A percentile compares a stretch with the other conserved stretches of the same genome.
These are phyloP conservation scores for Berberis thunbergii DNA, from an alignment of 164 flowering plant species.

Conservation along the genomic window DNA sequence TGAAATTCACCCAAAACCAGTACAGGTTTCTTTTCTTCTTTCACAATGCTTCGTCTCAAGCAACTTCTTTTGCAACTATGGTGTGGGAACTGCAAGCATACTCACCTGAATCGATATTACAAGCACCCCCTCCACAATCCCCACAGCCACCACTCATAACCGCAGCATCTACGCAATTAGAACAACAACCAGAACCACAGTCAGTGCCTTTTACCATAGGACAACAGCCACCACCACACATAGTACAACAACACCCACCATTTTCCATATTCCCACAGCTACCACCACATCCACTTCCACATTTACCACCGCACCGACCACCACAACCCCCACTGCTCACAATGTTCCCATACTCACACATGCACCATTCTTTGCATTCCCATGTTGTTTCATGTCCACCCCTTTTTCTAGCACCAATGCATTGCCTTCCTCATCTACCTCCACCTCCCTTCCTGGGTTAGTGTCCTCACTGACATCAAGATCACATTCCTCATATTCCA, in stretches of 20 bases:
- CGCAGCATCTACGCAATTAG: neutral
- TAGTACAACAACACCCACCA: conserved; percentile 8
- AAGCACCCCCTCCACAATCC: neutral
- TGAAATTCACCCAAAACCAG: no score
- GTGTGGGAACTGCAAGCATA: no score
- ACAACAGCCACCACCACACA: conserved; percentile 5
- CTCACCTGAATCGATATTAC: neutral
- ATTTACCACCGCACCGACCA: conserved; percentile 19
- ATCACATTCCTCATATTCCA: conserved; percentile 11
- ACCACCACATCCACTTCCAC: conserved; percentile 17
- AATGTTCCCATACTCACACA: conserved; percentile 3
- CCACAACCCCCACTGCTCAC: conserved; percentile 14
- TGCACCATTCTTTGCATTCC: neutral
- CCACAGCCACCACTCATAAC: conserved; percentile 7
- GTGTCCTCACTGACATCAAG: neutral
- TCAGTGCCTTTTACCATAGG: conserved; percentile 4
- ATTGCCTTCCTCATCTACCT: conserved; percentile 5
- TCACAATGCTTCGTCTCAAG: no score
- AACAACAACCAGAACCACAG: conserved; percentile 3
- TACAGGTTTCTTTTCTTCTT: no score
- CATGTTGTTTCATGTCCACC: conserved; percentile 13
- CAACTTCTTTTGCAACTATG: no score
- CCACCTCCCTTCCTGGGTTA: conserved; percentile 10
- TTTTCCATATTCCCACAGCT: conserved; percentile 13
- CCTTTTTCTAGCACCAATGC: conserved; percentile 7